Percentiles rank a stretch among this genome's conserved stretches.
phyloP scores from a whole-genome alignment of 805 yeast species.

The Cyberlindnera euphorbiae region DNA sequence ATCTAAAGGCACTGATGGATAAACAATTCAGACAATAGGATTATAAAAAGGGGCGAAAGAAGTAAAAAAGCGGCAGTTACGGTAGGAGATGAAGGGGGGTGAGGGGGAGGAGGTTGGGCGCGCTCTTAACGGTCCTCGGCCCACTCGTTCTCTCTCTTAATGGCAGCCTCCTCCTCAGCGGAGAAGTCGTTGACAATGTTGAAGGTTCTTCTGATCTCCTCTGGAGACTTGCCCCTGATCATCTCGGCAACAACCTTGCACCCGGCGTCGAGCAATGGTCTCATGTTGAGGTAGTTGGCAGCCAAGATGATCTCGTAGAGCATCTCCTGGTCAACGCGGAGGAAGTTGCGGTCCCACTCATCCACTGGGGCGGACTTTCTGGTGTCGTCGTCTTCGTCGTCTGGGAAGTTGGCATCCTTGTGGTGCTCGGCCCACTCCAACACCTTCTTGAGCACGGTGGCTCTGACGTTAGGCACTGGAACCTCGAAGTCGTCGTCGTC shows the following conservation, averaged over 20 bases:
- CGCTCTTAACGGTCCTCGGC: slow-evolving; percentile 78
- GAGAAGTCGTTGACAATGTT: slow-evolving; percentile 79
- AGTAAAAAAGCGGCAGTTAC: too few relatives aligned
- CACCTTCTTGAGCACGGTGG: slow-evolving; percentile 84
- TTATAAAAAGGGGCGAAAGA: too few relatives aligned
- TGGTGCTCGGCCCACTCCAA: slow-evolving; percentile 96
- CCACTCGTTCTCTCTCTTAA: slow-evolving; percentile 86
- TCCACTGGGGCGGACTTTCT: slow-evolving; percentile 88
- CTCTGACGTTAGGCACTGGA: slow-evolving; percentile 87
- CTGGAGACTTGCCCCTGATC: slow-evolving; percentile 78
- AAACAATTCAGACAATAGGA: too few relatives aligned
- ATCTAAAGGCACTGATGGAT: too few relatives aligned
- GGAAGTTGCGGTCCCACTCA: slow-evolving; percentile 92
- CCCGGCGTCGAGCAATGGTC: slow-evolving; percentile 71
- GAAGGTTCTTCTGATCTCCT: slow-evolving; percentile 74
- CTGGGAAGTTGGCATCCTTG: slow-evolving; percentile 71
- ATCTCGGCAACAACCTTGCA: slow-evolving; percentile 80
- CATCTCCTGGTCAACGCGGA: slow-evolving; percentile 92
- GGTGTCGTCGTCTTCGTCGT: slow-evolving; percentile 78
- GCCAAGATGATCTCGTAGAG: slow-evolving; percentile 75
- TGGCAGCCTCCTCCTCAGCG: slow-evolving; percentile 85
- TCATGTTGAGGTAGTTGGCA: slow-evolving; percentile 74
- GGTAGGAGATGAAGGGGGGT: too few relatives aligned
- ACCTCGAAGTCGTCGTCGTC: slow-evolving; percentile 71
- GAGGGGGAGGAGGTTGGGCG: too few relatives aligned